phyloP scores from a whole-genome alignment of 495 filamentous ascomycete genomes.

The Penicillium taxi region DNA sequence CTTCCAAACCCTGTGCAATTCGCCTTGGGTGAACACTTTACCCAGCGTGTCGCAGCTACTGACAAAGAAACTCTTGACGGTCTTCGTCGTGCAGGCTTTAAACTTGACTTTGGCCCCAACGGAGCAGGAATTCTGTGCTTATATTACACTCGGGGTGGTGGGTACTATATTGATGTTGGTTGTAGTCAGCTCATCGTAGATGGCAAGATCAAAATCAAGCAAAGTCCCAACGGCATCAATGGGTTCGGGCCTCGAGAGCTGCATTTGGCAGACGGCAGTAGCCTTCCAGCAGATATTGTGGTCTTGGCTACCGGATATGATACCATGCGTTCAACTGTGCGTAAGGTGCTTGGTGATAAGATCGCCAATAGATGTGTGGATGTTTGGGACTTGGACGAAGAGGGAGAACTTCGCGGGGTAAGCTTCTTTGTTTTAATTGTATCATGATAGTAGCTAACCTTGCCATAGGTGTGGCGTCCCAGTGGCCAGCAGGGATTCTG shows the following conservation, averaged over 20 bases:
- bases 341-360: slow-evolving; percentile 60
- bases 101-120: slow-evolving; percentile 56
- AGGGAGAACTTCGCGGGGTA: slow-evolving; percentile 58
- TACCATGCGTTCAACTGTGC: slow-evolving; percentile 60
- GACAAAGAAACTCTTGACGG: slow-evolving; percentile 54
- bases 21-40: slow-evolving; percentile 44
- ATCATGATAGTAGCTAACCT: slow-evolving; percentile 9
- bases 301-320: slow-evolving; percentile 76
- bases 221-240: slow-evolving; percentile 53
- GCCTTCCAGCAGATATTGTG: slow-evolving; percentile 65
- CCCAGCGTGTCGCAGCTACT: slow-evolving; percentile 34
- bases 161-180: slow-evolving; percentile 74
- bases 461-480: slow-evolving; percentile 54
- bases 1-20: slow-evolving; percentile 53
- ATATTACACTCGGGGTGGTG: slow-evolving; percentile 65
- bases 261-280: slow-evolving; percentile 54
- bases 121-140: slow-evolving; percentile 57
- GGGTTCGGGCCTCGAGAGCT: slow-evolving; percentile 47
- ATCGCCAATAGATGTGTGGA: slow-evolving; percentile 57
- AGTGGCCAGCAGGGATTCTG: slow-evolving; percentile 70
- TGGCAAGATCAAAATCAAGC: slow-evolving; percentile 66
- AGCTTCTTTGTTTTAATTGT: slow-evolving; percentile 2
- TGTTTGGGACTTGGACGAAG: slow-evolving; percentile 74
- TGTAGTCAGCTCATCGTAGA: slow-evolving; percentile 65
- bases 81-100: slow-evolving; percentile 58